Percentiles rank a stretch among this genome's conserved stretches.
phyloP scores from a whole-genome alignment of 2,329 filamentous ascomycete species.

The Aspergillus carbonarius region DNA sequence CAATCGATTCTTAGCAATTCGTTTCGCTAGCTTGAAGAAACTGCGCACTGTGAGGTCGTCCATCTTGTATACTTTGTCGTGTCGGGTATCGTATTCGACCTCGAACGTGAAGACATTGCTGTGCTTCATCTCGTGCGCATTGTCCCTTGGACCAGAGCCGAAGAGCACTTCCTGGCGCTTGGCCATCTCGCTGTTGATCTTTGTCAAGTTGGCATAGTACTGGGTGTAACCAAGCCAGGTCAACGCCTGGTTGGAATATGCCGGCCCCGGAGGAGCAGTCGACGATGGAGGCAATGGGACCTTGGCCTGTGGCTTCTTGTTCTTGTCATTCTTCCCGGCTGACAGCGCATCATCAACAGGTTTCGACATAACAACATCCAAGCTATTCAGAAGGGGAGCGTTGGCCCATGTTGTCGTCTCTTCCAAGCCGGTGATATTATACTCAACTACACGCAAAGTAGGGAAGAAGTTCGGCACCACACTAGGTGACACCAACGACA shows the following conservation, averaged over 20 bases:
- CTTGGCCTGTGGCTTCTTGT: slow-evolving; percentile 58
- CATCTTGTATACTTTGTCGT: slow-evolving; percentile 72
- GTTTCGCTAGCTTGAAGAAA: slow-evolving; percentile 74
- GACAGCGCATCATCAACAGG: slow-evolving; percentile 13
- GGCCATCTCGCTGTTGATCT: slow-evolving; percentile 72
- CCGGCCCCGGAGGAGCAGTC: slow-evolving; percentile 75
- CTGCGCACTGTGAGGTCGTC: slow-evolving; percentile 81
- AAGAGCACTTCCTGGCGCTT: slow-evolving; percentile 9
- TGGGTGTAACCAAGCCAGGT: slow-evolving; percentile 80
- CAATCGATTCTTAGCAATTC: slow-evolving; percentile 60
- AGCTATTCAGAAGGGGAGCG: not conserved
- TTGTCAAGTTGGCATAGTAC: slow-evolving; percentile 91
- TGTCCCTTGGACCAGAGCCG: slow-evolving; percentile 10
- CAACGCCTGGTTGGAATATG: slow-evolving; percentile 81
- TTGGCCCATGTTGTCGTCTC: slow-evolving; percentile 41
- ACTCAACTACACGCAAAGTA: slow-evolving; percentile 84
- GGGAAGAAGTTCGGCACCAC: slow-evolving; percentile 92
- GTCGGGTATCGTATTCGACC: slow-evolving; percentile 81
- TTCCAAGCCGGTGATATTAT: slow-evolving; percentile 82
- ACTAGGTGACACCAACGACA: slow-evolving; percentile 79
- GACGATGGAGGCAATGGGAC: slow-evolving; percentile 72
- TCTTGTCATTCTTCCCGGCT: slow-evolving; percentile 45
- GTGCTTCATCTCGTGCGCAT: slow-evolving; percentile 51
- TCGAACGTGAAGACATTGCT: slow-evolving; percentile 67
- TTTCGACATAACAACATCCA: slow-evolving; percentile 2